Evolutionary conservation across 768 basidiomycete genomes (phyloP).

Genomic region (Sporobolomyces phaffii): DNA sequence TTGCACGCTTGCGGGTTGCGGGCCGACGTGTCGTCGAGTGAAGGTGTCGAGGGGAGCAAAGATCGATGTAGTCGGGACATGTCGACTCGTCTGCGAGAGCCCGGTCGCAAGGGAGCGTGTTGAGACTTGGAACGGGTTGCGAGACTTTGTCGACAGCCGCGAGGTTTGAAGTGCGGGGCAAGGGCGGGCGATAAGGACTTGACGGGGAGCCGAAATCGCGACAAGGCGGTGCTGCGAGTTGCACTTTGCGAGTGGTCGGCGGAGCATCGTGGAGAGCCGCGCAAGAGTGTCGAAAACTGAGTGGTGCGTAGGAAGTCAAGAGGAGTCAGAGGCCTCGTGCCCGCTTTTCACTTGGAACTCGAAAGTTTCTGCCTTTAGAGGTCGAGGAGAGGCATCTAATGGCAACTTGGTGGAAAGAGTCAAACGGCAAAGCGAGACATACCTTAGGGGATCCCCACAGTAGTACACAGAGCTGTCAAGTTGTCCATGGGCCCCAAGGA

Average conservation of each 20-base stretch:
- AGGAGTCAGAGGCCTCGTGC: not conserved
- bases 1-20: slow-evolving; percentile 69
- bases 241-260: not conserved
- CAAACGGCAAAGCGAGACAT: not conserved
- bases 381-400: not conserved
- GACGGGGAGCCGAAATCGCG: not conserved
- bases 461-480: too few species aligned
- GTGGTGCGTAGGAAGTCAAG: not conserved
- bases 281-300: not conserved
- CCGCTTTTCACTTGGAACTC: not conserved
- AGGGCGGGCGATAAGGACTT: not conserved
- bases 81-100: slow-evolving; percentile 7
- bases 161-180: not conserved
- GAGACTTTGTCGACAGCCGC: not conserved
- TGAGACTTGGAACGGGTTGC: not conserved
- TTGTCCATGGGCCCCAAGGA: too few species aligned
- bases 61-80: slow-evolving; percentile 49
- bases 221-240: not conserved
- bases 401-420: not conserved
- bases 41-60: slow-evolving; percentile 87
- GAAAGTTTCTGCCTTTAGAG: slow-evolving; percentile 1
- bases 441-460: not conserved
- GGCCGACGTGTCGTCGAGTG: slow-evolving; percentile 83
- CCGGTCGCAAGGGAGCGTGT: slow-evolving; percentile 19
- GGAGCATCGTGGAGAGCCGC: not conserved